Conservation (phyloP, 306 rosid species). For the Lathyrus aphaca region DNA sequence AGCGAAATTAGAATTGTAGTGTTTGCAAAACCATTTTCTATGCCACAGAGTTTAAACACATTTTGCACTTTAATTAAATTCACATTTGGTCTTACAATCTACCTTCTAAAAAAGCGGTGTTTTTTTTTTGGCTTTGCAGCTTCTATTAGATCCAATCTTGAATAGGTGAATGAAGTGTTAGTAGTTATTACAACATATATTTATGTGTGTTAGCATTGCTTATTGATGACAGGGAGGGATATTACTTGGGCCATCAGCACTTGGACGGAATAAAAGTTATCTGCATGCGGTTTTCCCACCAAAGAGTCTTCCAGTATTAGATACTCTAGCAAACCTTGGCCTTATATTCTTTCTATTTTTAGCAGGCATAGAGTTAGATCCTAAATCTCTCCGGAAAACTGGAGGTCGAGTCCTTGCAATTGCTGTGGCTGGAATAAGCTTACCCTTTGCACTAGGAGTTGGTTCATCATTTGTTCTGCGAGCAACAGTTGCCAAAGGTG, state of each 20-base stretch:
- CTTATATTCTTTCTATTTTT: slow-evolving; percentile 81
- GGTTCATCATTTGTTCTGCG: slow-evolving; percentile 71
- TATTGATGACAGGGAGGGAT: slow-evolving; percentile 75
- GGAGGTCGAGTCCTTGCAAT: slow-evolving; percentile 70
- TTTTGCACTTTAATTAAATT: neutral
- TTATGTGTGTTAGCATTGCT: neutral
- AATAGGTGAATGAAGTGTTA: slow-evolving; percentile 5
- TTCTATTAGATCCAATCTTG: slow-evolving; percentile 3
- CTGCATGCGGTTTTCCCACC: slow-evolving; percentile 71
- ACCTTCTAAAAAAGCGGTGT: neutral
- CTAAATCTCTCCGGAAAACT: slow-evolving; percentile 61
- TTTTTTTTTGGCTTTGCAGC: neutral
- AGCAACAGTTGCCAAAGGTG: slow-evolving; percentile 70
- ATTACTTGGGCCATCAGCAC: slow-evolving; percentile 82
- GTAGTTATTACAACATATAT: neutral
- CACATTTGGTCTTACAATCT: neutral
- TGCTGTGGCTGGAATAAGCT: slow-evolving; percentile 72
- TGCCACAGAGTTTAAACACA: neutral
- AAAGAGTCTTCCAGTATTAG: slow-evolving; percentile 74
- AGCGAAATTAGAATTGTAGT: neutral
- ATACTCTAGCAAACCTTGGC: slow-evolving; percentile 89
- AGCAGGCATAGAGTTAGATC: slow-evolving; percentile 79
- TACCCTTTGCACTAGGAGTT: slow-evolving; percentile 81
- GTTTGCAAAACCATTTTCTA: neutral
- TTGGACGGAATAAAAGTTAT: slow-evolving; percentile 72